phyloP scores from a whole-genome alignment of 108 stramenopile species.

The Cyclotella atomus region DNA sequence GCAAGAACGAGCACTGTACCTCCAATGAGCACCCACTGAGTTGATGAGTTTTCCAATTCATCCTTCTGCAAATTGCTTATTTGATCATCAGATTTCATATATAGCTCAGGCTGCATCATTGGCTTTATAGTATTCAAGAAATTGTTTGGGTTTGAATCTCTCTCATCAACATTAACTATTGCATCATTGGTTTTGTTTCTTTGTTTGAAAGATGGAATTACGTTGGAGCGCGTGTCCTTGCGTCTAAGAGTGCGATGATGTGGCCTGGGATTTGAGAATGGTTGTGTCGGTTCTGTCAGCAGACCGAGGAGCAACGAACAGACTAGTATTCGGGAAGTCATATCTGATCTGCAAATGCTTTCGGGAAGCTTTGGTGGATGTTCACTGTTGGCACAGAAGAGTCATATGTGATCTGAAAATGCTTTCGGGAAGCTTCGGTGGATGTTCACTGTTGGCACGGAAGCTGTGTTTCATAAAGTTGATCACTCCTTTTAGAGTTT shows the following conservation, averaged over 20 bases:
- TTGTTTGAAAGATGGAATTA: background rate
- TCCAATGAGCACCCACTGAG: conserved; percentile 17
- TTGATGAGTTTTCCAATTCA: background rate
- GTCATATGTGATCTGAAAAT: background rate
- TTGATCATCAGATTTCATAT: background rate
- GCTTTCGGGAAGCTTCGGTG: background rate
- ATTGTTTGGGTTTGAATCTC: background rate
- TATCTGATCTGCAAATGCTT: background rate
- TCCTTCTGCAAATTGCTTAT: background rate
- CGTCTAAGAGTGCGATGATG: background rate
- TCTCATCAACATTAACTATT: background rate
- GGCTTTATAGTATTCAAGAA: background rate
- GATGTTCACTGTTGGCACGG: too few relatives aligned
- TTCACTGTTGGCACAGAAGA: too few relatives aligned
- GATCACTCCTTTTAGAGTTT: too few relatives aligned
- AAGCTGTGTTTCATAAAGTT: too few relatives aligned
- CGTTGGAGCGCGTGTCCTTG: background rate
- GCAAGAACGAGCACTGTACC: conserved; percentile 21
- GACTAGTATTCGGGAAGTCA: background rate
- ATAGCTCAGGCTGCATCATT: background rate
- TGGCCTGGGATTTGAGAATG: background rate
- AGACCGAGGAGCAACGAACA: background rate
- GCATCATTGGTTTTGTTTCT: background rate
- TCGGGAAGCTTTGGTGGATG: too few relatives aligned
- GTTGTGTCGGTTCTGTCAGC: background rate